A percentile compares a stretch with the other conserved stretches of the same genome.
Conservation (phyloP, 2,329 filamentous ascomycete species). For the Aspergillus japonicus region DNA sequence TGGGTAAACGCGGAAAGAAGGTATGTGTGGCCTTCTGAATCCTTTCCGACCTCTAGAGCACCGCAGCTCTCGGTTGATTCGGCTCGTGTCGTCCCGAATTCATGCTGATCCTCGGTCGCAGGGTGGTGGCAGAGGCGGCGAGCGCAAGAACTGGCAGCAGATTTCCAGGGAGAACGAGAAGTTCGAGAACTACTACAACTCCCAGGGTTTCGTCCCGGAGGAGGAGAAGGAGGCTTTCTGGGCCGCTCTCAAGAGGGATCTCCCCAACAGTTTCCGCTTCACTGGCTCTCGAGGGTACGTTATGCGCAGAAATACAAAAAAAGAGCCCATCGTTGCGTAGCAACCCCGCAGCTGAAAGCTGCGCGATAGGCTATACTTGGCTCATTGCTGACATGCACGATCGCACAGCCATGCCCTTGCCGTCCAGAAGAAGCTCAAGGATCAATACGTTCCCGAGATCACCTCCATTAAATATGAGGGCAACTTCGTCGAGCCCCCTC, state of each 20-base stretch:
- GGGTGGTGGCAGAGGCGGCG: slow-evolving; percentile 47
- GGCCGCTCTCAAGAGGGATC: slow-evolving; percentile 74
- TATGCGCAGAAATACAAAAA: not conserved
- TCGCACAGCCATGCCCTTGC: slow-evolving; percentile 74
- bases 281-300: slow-evolving; percentile 85
- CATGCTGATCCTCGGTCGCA: slow-evolving; percentile 20
- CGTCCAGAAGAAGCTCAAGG: slow-evolving; percentile 83
- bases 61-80: not conserved
- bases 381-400: slow-evolving; percentile 13
- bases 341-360: not conserved
- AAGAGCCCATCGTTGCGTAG: not conserved
- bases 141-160: slow-evolving; percentile 54
- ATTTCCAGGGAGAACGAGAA: slow-evolving; percentile 78
- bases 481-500: slow-evolving; percentile 74
- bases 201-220: slow-evolving; percentile 70
- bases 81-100: not conserved
- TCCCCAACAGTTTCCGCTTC: slow-evolving; percentile 97
- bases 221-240: slow-evolving; percentile 81
- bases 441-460: slow-evolving; percentile 88
- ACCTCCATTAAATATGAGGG: slow-evolving; percentile 82
- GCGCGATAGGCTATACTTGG: not conserved
- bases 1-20: slow-evolving; percentile 9
- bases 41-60: not conserved
- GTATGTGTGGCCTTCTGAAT: not conserved
- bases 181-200: slow-evolving; percentile 84